These are phyloP conservation scores for Boletus sp. DNA, from an alignment of 768 basidiomycete genomes.

Conservation along the genomic window DNA sequence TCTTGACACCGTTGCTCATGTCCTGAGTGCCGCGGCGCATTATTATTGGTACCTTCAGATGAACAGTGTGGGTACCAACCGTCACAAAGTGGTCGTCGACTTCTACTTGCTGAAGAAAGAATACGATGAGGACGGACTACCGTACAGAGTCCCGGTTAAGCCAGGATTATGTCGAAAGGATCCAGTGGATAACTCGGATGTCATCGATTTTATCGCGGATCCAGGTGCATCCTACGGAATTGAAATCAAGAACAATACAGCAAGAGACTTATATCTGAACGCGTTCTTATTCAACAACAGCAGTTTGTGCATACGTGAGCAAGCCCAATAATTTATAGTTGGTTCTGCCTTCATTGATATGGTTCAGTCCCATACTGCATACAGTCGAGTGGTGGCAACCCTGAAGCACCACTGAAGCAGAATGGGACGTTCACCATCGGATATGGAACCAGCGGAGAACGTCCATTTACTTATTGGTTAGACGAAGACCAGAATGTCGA, in stretches of 20 bases:
- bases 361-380: slow-evolving; percentile 9
- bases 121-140: background rate
- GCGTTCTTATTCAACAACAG: slow-evolving; percentile 44
- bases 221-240: slow-evolving; percentile 33
- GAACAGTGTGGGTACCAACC: background rate
- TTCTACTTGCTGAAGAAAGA: slow-evolving; percentile 4
- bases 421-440: slow-evolving; percentile 34
- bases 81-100: slow-evolving; percentile 9
- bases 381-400: background rate
- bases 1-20: background rate
- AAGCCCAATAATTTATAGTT: background rate
- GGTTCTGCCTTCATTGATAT: background rate
- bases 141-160: background rate
- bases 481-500: background rate
- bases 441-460: slow-evolving; percentile 27
- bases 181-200: background rate
- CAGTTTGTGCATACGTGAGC: slow-evolving; percentile 36
- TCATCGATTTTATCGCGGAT: slow-evolving; percentile 25
- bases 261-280: slow-evolving; percentile 37
- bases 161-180: slow-evolving; percentile 6
- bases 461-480: background rate
- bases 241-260: slow-evolving; percentile 35
- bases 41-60: slow-evolving; percentile 23
- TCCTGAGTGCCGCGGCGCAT: slow-evolving; percentile 16
- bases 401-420: slow-evolving; percentile 8